A percentile compares a stretch with the other conserved stretches of the same genome.
Evolutionary conservation across 1,139 yeast genomes (phyloP).

Genomic region (Candida sp.): DNA sequence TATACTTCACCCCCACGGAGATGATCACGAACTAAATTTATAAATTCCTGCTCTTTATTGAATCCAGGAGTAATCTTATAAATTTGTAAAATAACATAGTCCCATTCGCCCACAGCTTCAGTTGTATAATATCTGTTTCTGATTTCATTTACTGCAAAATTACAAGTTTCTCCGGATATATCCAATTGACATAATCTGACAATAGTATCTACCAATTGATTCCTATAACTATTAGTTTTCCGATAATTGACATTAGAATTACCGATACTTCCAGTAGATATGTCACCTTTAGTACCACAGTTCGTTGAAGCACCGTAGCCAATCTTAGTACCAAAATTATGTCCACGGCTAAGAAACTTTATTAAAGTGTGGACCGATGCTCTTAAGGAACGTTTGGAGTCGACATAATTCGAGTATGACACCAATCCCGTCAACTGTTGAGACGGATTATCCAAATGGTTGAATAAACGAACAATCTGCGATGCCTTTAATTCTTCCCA

Average conservation of each 20-base stretch:
- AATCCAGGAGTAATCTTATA: conserved; percentile 23
- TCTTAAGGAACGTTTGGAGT: conserved; percentile 13
- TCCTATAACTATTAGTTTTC: conserved; percentile 31
- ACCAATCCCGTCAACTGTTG: conserved; percentile 34
- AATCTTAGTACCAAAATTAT: conserved; percentile 22
- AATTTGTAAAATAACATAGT: conserved; percentile 25
- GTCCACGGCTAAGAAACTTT: conserved; percentile 23
- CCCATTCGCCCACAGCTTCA: conserved; percentile 20
- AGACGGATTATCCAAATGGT: conserved; percentile 32
- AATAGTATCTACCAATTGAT: conserved; percentile 30
- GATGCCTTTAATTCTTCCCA: conserved; percentile 41
- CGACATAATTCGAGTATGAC: conserved; percentile 20
- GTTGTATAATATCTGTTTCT: conserved; percentile 10
- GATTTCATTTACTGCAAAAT: conserved; percentile 21
- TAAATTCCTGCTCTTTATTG: conserved; percentile 23
- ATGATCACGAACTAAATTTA: conserved; percentile 23
- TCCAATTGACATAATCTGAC: conserved; percentile 20
- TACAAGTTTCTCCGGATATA: conserved; percentile 14
- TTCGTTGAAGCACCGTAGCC: conserved; percentile 27
- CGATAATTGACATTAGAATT: not conserved
- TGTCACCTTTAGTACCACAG: conserved; percentile 24
- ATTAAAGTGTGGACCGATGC: conserved; percentile 18
- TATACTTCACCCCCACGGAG: conserved; percentile 13
- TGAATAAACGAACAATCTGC: conserved; percentile 27
- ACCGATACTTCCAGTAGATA: conserved; percentile 5